A percentile compares a stretch with the other conserved stretches of the same genome.
These are phyloP conservation scores for Coccomyxa subellipsoidea DNA, from an alignment of 163 green algal species.

Conservation along the genomic window DNA sequence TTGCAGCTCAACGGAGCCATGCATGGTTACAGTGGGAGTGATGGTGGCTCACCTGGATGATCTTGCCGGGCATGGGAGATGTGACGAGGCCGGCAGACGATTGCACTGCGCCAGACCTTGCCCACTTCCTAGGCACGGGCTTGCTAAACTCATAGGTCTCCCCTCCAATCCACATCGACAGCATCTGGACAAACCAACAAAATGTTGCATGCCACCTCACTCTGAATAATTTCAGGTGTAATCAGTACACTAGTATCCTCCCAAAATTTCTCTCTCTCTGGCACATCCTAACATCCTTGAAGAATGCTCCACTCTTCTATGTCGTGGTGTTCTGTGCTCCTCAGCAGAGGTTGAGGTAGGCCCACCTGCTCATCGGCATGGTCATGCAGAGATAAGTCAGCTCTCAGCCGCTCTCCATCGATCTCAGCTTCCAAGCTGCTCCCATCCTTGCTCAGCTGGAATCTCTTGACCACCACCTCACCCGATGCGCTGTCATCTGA, in stretches of 20 bases:
- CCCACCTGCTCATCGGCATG: not conserved
- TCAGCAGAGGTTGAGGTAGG: not conserved
- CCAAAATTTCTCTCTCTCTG: no score
- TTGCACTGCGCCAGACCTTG: constrained; percentile 16
- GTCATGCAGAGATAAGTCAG: not conserved
- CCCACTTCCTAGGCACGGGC: constrained; percentile 33
- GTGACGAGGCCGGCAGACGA: constrained; percentile 39
- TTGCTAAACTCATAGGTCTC: constrained; percentile 54
- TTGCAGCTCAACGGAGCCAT: no score
- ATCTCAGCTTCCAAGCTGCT: not conserved
- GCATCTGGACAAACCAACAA: constrained; percentile 26
- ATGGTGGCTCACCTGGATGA: constrained; percentile 50
- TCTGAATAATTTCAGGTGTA: not conserved
- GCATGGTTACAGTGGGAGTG: not conserved
- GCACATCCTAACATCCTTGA: no score
- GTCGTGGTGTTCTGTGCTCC: no score
- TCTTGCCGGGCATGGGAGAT: constrained; percentile 68
- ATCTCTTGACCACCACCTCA: not conserved
- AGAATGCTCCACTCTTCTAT: no score
- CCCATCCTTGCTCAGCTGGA: not conserved
- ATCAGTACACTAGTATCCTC: no score
- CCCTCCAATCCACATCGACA: constrained; percentile 59
- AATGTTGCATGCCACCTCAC: not conserved
- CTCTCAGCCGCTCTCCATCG: not conserved
- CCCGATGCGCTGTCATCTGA: not conserved